Base-by-base conservation (phyloP, 495 filamentous ascomycete species). In the Trichoderma virens region DNA sequence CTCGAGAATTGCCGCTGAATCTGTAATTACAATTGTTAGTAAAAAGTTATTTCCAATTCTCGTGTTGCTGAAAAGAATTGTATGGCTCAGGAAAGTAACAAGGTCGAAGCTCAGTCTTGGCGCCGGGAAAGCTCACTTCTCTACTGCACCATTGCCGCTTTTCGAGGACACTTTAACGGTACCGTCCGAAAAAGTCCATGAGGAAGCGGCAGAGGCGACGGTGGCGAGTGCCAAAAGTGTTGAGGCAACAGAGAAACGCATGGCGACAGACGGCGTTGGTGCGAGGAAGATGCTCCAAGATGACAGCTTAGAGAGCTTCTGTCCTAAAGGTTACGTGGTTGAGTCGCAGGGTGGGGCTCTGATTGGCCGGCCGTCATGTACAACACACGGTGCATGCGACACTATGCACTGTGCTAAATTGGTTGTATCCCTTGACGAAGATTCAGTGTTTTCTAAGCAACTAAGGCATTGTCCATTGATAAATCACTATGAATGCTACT, bases 141-240 rank as follows among this genome's bases (percentile, higher is more conserved):
- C 95, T 69, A 83, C 71, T 27, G 83, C 84, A 63, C 76, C 88
- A 25, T 83, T 78, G 61, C 83, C 86, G 79, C 92, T 77, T 71
- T 77, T 96, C 60, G 82, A 75, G 72, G 86, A 83, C 68, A 97
- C 82, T 63, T 86, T 84, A 74, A 97, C 76, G 69, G 85, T 90
- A 73, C 88, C 92, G 81, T 96, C 91, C 71, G 88, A 83, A 74
- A 94, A 94, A 23, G 85, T 83, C 92, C 92, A 97, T 32, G 86
- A 85, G 38, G 90, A 85, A 61, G 90, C 89, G 47, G 90, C 87
- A 65, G 80, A 74, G 69, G 70, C 77, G 67, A 74, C 71, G 65
- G 76, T 75, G 51, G 78, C 74, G 54, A 79, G 68, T 14, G 83
- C 72, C 70, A 82, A 68, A 5, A 83, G 67, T 63, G 78, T 77